phyloP scores from a whole-genome alignment of 805 yeast genomes.

The Candida mattraensis region DNA sequence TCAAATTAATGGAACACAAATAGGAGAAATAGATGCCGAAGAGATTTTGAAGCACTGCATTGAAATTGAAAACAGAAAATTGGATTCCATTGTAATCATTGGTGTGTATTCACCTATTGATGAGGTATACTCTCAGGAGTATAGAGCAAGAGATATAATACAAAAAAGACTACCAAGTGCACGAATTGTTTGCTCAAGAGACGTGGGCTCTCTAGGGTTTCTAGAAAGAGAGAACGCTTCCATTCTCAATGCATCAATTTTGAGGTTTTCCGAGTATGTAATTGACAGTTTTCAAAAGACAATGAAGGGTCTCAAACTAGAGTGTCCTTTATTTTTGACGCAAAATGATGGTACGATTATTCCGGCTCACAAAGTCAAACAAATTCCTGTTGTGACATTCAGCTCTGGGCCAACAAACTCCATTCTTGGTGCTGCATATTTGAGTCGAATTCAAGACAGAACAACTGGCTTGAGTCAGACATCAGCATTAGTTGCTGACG shows the following conservation, averaged over 20 bases:
- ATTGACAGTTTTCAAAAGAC: constrained; percentile 39
- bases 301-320: constrained; percentile 32
- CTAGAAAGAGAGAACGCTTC: constrained; percentile 48
- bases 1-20: constrained; percentile 40
- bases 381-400: constrained; percentile 43
- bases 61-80: constrained; percentile 32
- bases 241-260: constrained; percentile 45
- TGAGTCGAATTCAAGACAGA: constrained; percentile 35
- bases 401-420: constrained; percentile 49
- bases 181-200: constrained; percentile 38
- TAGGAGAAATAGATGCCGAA: constrained; percentile 33
- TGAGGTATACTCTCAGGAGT: constrained; percentile 38
- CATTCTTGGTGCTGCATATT: constrained; percentile 45
- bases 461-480: constrained; percentile 6
- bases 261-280: constrained; percentile 41
- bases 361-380: constrained; percentile 37
- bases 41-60: constrained; percentile 13
- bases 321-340: constrained; percentile 39
- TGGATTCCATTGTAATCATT: constrained; percentile 39
- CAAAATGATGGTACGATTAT: constrained; percentile 50
- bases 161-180: constrained; percentile 33
- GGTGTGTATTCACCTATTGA: constrained; percentile 39
- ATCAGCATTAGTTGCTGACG: constrained; percentile 39
- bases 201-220: constrained; percentile 42
- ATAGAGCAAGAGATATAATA: constrained; percentile 33